phyloP scores from a whole-genome alignment of 2,329 filamentous ascomycete species.

The Fusarium tupiense region DNA sequence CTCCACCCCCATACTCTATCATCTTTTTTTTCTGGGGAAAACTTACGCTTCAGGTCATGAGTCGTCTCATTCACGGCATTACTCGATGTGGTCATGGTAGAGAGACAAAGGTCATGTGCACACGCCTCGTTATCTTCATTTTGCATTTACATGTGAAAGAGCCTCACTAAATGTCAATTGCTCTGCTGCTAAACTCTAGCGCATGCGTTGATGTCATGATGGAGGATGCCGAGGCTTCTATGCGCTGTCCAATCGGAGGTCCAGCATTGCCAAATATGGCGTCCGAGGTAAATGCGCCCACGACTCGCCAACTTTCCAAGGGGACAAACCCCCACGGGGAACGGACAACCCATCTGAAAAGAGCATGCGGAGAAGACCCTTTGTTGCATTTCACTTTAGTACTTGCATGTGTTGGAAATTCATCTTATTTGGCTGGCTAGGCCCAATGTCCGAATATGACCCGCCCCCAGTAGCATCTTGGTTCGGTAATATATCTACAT shows the following conservation, averaged over 20 bases:
- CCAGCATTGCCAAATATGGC: conserved; percentile 37
- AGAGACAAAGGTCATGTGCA: conserved; percentile 35
- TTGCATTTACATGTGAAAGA: conserved; percentile 39
- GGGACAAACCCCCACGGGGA: conserved; percentile 6
- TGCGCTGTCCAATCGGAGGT: conserved; percentile 31
- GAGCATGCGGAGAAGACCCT: conserved; percentile 21
- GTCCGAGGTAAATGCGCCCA: conserved; percentile 28
- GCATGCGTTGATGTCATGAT: conserved; percentile 41
- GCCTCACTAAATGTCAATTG: not conserved
- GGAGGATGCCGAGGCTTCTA: conserved; percentile 39
- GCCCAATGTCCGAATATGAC: not conserved
- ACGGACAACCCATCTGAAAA: conserved; percentile 11
- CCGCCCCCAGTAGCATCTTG: not conserved
- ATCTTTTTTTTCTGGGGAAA: conserved; percentile 12
- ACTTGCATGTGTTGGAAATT: conserved; percentile 10
- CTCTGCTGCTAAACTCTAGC: conserved; percentile 1
- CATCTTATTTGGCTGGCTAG: not conserved
- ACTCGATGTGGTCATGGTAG: conserved; percentile 34
- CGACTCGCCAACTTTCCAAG: conserved; percentile 6
- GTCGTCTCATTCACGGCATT: conserved; percentile 24
- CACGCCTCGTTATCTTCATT: conserved; percentile 23
- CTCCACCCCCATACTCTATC: conserved; percentile 25
- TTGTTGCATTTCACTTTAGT: not conserved
- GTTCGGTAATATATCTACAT: not conserved
- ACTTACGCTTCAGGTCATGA: conserved; percentile 27